These are phyloP conservation scores for Colletotrichum sp. DNA, from an alignment of 2,329 filamentous ascomycete species.

Conservation along the genomic window DNA sequence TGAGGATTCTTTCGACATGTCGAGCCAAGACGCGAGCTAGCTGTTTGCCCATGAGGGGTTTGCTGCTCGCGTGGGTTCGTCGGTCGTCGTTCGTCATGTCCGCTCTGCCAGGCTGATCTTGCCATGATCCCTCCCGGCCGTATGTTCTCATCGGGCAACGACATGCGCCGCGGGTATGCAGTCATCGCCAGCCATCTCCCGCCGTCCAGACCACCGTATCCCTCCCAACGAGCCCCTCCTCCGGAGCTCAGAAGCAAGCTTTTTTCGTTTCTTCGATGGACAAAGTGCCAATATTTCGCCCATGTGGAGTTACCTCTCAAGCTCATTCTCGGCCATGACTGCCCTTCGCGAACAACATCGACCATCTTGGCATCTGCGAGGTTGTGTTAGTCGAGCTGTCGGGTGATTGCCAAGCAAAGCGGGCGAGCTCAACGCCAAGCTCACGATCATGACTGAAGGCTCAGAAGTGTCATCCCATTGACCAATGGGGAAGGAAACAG, in stretches of 20 bases:
- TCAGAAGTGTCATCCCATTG: too few relatives aligned
- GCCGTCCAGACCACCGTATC: background rate
- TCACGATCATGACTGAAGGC: slow-evolving; percentile 10
- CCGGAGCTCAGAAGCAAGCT: background rate
- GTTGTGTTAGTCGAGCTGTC: background rate
- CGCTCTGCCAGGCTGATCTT: background rate
- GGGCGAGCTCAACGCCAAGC: slow-evolving; percentile 14
- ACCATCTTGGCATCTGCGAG: background rate
- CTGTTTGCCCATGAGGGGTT: background rate
- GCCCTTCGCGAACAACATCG: background rate
- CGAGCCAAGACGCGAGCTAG: slow-evolving; percentile 5
- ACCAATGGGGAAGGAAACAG: background rate
- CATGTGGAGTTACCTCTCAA: background rate
- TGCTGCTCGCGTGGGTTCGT: slow-evolving; percentile 2
- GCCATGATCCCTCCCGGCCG: background rate
- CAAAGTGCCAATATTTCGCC: background rate
- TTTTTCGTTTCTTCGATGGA: slow-evolving; percentile 6
- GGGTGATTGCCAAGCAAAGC: slow-evolving; percentile 14
- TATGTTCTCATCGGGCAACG: background rate
- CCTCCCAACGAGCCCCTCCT: background rate
- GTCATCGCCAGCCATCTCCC: background rate
- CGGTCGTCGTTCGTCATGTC: background rate
- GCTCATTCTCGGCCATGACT: slow-evolving; percentile 3
- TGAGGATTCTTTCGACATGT: background rate
- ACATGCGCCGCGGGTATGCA: background rate